phyloP scores from a whole-genome alignment of 805 yeast genomes.

The Komagataella phaffii region DNA sequence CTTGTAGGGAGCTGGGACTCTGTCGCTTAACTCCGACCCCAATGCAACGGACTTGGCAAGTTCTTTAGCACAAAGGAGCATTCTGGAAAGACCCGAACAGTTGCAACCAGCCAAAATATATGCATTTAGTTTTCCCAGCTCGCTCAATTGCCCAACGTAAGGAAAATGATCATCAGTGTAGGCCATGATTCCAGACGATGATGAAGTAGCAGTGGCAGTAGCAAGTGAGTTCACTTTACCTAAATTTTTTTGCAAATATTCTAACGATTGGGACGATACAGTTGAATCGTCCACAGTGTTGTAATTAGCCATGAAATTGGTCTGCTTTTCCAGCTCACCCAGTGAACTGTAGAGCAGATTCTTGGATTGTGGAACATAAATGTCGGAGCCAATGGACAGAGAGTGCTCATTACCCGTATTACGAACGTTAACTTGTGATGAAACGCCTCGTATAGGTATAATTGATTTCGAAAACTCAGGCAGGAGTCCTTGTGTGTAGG shows the following conservation, averaged over 20 bases:
- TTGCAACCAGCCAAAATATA: constrained; percentile 7
- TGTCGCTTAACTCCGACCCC: constrained; percentile 1
- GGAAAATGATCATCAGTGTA: constrained; percentile 7
- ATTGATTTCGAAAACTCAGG: constrained; percentile 13
- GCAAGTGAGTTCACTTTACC: not conserved
- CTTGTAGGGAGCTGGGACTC: constrained; percentile 6
- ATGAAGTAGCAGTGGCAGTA: constrained; percentile 2
- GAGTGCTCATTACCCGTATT: constrained; percentile 1
- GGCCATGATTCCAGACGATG: constrained; percentile 10
- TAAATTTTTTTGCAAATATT: constrained; percentile 4
- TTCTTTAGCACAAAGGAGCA: constrained; percentile 5
- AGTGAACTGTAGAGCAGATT: constrained; percentile 1
- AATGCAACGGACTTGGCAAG: constrained; percentile 3
- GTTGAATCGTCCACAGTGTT: constrained; percentile 6
- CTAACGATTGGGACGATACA: constrained; percentile 2
- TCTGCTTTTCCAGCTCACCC: not conserved
- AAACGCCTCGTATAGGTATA: constrained; percentile 16
- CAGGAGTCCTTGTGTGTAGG: constrained; percentile 10
- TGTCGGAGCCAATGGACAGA: not conserved
- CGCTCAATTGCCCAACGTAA: constrained; percentile 5
- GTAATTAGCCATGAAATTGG: constrained; percentile 8
- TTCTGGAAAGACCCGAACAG: constrained; percentile 10
- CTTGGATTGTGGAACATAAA: constrained; percentile 1
- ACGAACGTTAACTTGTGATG: constrained; percentile 14
- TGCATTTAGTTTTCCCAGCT: constrained; percentile 2